Evolutionary conservation across 345 rosid genomes (phyloP).

Genomic region (Melastoma malabathricum): DNA sequence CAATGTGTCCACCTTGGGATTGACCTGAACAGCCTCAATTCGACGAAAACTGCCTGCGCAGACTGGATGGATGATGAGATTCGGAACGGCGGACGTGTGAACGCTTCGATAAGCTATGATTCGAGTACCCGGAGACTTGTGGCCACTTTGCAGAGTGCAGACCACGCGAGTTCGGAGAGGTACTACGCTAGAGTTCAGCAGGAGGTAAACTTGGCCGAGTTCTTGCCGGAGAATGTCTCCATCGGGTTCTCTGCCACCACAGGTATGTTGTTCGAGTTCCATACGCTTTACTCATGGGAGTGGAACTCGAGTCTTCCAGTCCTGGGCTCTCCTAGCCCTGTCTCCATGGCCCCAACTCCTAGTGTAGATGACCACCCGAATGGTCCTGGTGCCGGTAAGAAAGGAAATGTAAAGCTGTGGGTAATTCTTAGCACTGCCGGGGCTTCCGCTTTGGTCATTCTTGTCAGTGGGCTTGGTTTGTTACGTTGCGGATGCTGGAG

Average conservation of each 20-base stretch:
- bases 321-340: too few species aligned
- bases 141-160: neutral
- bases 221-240: slow-evolving; percentile 13
- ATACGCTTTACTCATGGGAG: slow-evolving; percentile 10
- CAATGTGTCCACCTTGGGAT: slow-evolving; percentile 8
- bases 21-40: slow-evolving; percentile 2
- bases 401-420: too few species aligned
- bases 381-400: neutral
- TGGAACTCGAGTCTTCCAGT: slow-evolving; percentile 6
- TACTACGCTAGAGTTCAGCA: neutral
- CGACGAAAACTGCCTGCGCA: neutral
- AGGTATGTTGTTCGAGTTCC: neutral
- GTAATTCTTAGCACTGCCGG: too few species aligned
- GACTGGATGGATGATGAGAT: neutral
- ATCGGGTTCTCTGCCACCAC: slow-evolving; percentile 15
- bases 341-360: neutral
- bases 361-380: neutral
- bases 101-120: slow-evolving; percentile 1
- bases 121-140: neutral
- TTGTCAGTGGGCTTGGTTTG: too few species aligned
- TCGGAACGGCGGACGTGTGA: slow-evolving; percentile 1
- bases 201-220: neutral
- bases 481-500: neutral
- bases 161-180: neutral
- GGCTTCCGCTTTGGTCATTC: too few species aligned